Evolutionary conservation across 2,329 filamentous ascomycete species (phyloP), one percentile per base, ranked within the genome.

Genomic region (Lachnellula subtilissima): DNA sequence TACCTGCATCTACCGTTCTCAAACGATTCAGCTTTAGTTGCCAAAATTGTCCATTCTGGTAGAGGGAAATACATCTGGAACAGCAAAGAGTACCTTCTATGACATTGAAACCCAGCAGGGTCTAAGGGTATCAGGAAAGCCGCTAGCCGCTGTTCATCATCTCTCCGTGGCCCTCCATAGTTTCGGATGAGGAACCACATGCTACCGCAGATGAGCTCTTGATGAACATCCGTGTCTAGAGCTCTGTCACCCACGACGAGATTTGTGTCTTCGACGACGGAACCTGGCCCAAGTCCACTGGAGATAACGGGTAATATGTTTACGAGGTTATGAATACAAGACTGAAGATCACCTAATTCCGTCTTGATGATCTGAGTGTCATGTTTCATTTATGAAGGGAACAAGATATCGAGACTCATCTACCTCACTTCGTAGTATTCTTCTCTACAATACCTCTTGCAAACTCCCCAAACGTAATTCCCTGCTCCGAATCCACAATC

Each of bases 381-480:
- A 32, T 32, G 28, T 32, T 32, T 32, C 28, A 11, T 32, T 11
- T 9, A 32, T 32, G 9, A 32, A 32, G 9, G 9, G 28, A 9
- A 12, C 28, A 32, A 32, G 2, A 32, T 12, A 32, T 47, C 19
- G 17, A 37, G 48, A 36, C 40, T 36, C n/a, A 35, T 22, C 19
- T 43, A 35, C 14, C 32, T 64, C 57, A 69, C 42, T 65, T 69
- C 7, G 66, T 63, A 25, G 68, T 70, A 55, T 71, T 71, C 61
- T 70, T 70, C 58, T 64, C 69, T 14, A 71, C 68, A 19, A 71
- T 63, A 2, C 69, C 68, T 48, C 68, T 65, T 28, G 88, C 88
- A 76, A 92, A 91, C 66, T 87, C 82, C 22, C 87, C 89, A 79
- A 92, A 93, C 40, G 82, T 87, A 55, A 85, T 77, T 39, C 82